Conservation (phyloP, 305 asterid genomes). For the Solanum hybrid region DNA sequence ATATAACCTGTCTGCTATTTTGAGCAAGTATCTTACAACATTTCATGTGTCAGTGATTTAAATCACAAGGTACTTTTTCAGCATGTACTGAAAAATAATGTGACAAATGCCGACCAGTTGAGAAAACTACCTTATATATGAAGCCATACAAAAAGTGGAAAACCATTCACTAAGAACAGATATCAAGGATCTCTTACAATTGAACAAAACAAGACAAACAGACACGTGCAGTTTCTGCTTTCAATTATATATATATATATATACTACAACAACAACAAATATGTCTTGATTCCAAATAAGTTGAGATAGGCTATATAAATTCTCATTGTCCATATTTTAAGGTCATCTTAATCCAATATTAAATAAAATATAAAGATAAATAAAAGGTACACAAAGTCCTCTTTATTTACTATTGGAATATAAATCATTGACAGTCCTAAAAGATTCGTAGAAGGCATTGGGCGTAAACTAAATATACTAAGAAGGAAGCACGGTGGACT, state of each 20-base stretch:
- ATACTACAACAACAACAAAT: not conserved
- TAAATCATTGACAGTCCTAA: not conserved
- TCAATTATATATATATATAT: not conserved
- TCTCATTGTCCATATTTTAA: not conserved
- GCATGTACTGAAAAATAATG: not conserved
- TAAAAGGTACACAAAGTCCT: not conserved
- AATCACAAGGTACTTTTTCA: not conserved
- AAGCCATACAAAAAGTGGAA: not conserved
- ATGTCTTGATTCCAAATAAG: not conserved
- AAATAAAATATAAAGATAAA: not conserved
- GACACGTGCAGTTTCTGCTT: not conserved
- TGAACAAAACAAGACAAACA: not conserved
- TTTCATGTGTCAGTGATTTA: not conserved
- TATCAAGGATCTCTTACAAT: not conserved
- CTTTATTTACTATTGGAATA: not conserved
- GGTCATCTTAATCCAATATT: not conserved
- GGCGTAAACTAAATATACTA: not conserved
- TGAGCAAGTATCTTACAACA: not conserved
- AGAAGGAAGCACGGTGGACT: not conserved
- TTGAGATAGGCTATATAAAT: not conserved
- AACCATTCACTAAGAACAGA: not conserved
- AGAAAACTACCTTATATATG: not conserved
- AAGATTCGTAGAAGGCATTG: not conserved
- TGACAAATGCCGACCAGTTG: not conserved
- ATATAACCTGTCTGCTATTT: not conserved